Percentiles rank a stretch among this genome's conserved stretches.
These are phyloP conservation scores for Pulveroboletus sp. DNA, from an alignment of 768 basidiomycete species.

Conservation along the genomic window DNA sequence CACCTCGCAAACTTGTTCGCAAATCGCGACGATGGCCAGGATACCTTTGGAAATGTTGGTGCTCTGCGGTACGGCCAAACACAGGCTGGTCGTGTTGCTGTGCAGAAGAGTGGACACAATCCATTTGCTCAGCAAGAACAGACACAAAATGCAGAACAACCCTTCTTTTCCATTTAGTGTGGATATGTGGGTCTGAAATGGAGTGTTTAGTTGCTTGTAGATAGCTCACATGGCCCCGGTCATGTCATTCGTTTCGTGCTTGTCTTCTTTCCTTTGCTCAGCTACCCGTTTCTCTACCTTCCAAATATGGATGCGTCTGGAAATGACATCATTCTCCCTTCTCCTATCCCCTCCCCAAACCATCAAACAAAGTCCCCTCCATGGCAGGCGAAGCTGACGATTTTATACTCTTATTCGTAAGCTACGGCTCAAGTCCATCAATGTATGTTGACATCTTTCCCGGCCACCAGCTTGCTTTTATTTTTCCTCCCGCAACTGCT, in stretches of 20 bases:
- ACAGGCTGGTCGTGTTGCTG: constrained; percentile 44
- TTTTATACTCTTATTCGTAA: constrained; percentile 9
- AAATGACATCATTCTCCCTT: constrained; percentile 22
- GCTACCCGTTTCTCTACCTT: not conserved
- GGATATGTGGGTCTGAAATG: constrained; percentile 1
- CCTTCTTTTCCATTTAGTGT: constrained; percentile 70
- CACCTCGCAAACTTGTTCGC: constrained; percentile 80
- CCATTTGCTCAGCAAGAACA: constrained; percentile 64
- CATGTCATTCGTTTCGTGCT: constrained; percentile 14
- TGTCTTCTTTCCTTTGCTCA: constrained; percentile 5
- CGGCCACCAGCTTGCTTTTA: constrained; percentile 52
- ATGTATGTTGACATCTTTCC: not conserved
- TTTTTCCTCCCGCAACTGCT: constrained; percentile 77
- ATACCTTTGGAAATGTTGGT: constrained; percentile 94
- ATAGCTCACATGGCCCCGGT: not conserved
- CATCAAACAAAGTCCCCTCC: not conserved
- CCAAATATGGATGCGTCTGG: constrained; percentile 16
- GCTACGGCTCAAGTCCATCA: not conserved
- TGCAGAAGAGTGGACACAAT: constrained; percentile 55
- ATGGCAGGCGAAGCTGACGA: constrained; percentile 16
- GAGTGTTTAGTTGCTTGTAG: constrained; percentile 6
- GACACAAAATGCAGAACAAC: constrained; percentile 56
- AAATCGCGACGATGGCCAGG: constrained; percentile 85
- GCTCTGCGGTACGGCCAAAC: constrained; percentile 65
- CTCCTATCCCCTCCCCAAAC: not conserved